Evolutionary conservation across 2,329 filamentous ascomycete genomes (phyloP), one percentile per base, ranked within the genome.

Genomic region (Clarireedia monteithiana): DNA sequence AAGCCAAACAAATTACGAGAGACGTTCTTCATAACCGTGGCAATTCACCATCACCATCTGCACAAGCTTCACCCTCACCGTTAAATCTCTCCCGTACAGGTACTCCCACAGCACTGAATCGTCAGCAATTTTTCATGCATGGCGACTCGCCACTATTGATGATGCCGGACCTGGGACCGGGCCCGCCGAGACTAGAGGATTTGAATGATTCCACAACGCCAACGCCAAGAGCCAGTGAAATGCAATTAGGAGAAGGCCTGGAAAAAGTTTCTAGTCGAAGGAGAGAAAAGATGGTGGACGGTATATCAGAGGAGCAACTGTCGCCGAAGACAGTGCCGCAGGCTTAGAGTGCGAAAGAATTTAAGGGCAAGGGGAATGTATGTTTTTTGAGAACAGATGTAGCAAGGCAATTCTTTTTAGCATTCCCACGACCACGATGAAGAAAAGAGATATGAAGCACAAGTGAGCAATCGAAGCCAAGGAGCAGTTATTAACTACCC

Each of bases 1-100:
- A 65, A 48, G 66, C 66, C 5, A 61, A 57, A 23, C 52, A 58
- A 54, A 59, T 67, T 10, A 59, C 63, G 5, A 54, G 52, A 6
- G 60, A 59, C 30, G 63, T 66, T 3, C 59, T 67, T 9, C 27
- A 48, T 26, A 58, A 58, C 34, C 39, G 47, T 6, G 39, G 49
- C 3, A 9, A 12, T 12, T 34, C 30, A 4, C 30, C 30, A 20
- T 24, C 47, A 6, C 17, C 15, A 49, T 50, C 15, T 24, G 30
- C n/a, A 7, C 47, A 24, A 38, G 23, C 12, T 7, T 36, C 40
- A 12, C 38, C 53, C 9, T 44, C 26, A 9, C 4, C 6, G n/a
- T 3, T 7, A 5, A 50, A 15, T 27, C 23, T 47, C 14, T 27
- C 20, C 12, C 9, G 17, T 24, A 20, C 40, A 24, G 10, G 12